Conservation (phyloP, 441 rosid species). For the Syzygium syzygioides region DNA sequence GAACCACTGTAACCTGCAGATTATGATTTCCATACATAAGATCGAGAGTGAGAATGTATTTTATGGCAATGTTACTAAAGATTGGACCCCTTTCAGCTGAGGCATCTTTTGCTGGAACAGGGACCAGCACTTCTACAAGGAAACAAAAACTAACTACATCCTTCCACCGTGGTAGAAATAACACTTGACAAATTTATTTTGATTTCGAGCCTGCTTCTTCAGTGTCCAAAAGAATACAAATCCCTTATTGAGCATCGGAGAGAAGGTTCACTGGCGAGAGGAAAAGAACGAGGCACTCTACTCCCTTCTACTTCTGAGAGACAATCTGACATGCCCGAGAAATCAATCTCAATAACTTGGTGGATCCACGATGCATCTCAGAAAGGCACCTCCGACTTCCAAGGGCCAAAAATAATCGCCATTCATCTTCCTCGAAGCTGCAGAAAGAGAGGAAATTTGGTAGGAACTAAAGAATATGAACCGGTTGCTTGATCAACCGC, state of each 20-base stretch:
- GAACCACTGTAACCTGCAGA: neutral
- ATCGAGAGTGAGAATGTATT: neutral
- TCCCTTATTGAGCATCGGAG: neutral
- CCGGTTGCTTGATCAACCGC: neutral
- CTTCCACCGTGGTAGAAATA: neutral
- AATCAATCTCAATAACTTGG: neutral
- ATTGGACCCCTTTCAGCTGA: neutral
- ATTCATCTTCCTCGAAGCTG: neutral
- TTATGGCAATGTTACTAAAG: neutral
- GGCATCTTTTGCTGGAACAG: neutral
- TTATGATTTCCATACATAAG: neutral
- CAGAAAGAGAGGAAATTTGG: neutral
- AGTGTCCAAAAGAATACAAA: neutral
- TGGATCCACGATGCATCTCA: neutral
- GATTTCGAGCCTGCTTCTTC: neutral
- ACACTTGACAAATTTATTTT: neutral
- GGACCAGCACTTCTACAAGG: neutral
- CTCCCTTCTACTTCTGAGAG: neutral
- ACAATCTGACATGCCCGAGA: neutral
- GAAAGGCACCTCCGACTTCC: neutral
- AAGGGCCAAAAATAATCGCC: neutral
- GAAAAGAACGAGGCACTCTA: neutral
- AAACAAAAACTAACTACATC: neutral
- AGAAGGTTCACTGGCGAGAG: neutral
- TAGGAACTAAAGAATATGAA: neutral